phyloP scores from a whole-genome alignment of 73 alveolate species.

The Paramecium sexaurelia region DNA sequence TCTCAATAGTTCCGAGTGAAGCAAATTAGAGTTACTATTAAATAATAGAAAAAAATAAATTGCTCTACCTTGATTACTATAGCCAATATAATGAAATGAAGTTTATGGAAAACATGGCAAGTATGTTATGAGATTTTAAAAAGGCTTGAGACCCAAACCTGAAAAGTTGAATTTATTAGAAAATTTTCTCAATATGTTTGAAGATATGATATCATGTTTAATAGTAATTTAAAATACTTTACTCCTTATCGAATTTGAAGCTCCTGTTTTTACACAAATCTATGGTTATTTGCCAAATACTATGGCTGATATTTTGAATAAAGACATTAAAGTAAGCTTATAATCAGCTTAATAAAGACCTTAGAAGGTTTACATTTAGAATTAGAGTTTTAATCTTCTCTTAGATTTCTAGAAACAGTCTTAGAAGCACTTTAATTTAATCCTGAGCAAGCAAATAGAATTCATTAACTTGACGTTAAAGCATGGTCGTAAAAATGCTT shows the following conservation, averaged over 20 bases:
- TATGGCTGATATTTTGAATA: slow-evolving; percentile 6
- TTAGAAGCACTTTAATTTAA: not conserved
- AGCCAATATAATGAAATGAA: not conserved
- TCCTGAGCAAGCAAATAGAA: not conserved
- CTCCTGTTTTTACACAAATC: not conserved
- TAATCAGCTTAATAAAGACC: not conserved
- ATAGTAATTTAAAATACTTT: not conserved
- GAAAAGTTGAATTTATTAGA: not conserved
- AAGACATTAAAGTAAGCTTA: slow-evolving; percentile 34
- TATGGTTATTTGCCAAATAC: not conserved
- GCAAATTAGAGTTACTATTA: not conserved
- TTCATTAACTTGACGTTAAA: not conserved
- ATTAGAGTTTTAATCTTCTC: not conserved
- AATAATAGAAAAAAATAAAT: slow-evolving; percentile 33
- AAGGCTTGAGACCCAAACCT: slow-evolving; percentile 8
- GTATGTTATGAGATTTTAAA: not conserved
- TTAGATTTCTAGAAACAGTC: slow-evolving; percentile 25
- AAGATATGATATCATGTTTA: not conserved
- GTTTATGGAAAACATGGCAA: slow-evolving; percentile 31
- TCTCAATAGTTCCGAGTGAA: slow-evolving; percentile 30
- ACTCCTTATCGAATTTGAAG: not conserved
- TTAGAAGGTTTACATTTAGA: slow-evolving; percentile 36
- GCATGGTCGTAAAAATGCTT: slow-evolving; percentile 27
- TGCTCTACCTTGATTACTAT: not conserved
- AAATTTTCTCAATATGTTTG: slow-evolving; percentile 25